Evolutionary conservation across 2,329 filamentous ascomycete genomes (phyloP), one percentile per base, ranked within the genome.

Genomic region (Trematosphaeria pertusa): DNA sequence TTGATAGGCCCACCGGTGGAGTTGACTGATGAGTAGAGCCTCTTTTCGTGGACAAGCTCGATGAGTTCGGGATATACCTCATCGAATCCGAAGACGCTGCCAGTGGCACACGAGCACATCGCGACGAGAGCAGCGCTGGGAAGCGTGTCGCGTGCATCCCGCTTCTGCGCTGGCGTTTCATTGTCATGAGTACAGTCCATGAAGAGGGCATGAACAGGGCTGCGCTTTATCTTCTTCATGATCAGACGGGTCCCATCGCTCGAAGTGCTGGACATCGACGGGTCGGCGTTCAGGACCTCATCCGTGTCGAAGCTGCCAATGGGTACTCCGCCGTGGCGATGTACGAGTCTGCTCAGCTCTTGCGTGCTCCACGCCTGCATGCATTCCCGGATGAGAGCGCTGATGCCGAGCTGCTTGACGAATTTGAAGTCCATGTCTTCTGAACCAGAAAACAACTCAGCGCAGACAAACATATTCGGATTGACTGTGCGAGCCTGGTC

Each of bases 151-250:
- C 91, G 85, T 40, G 92, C 92, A 69, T 97, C 92, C 31, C 95
- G 84, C 73, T 97, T 97, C 73, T 99, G 93, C 1, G 93, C 90
- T 0, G 94, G 94, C 2, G 91, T 88, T 74, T 99, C 93, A 62
- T 99, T 99, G 75, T 99, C 94, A 71, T 99, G 94, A 0, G 95
- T 99, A 73, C 95, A 99, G 70, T 99, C 95, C 91, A 97, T 97
- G 73, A 99, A 97, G 1, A 99, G 78, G 1, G 93, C 94, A 57
- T 96, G 92, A 0, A 97, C 88, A 3, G 92, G 90, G 3, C 86
- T 89, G n/a, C 88, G 87, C 57, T 90, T 89, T 71, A 99, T 92
- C 52, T 82, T 87, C 56, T 87, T 88, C 56, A 96, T 81, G 14
- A 89, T 82, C 61, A 93, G 87, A 26, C 79, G 76, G 34, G 59